Conservation (phyloP, 2,329 filamentous ascomycete species). For the Ascochyta lentis region DNA sequence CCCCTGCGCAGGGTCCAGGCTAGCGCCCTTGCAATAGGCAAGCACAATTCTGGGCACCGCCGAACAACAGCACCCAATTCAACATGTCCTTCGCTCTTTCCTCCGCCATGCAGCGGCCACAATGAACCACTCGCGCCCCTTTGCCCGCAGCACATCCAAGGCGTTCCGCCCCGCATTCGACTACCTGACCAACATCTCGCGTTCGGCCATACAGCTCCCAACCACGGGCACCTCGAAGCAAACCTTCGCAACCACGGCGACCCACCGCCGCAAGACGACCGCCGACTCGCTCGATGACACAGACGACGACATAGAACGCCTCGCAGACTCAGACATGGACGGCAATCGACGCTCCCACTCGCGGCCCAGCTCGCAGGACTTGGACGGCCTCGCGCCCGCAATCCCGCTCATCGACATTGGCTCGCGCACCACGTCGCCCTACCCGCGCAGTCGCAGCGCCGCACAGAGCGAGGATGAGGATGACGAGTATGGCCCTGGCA, state of each 20-base stretch:
- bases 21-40: conserved; percentile 7
- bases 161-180: conserved; percentile 46
- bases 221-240: conserved; percentile 22
- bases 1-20: conserved; percentile 15
- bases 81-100: conserved; percentile 7
- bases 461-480: conserved; percentile 57
- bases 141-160: conserved; percentile 39
- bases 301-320: conserved; percentile 46
- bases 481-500: conserved; percentile 48
- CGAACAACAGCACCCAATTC: neutral
- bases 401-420: conserved; percentile 55
- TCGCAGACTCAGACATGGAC: conserved; percentile 36
- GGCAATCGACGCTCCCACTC: conserved; percentile 32
- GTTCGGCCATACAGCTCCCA: conserved; percentile 24
- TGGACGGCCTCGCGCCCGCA: conserved; percentile 41
- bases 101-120: conserved; percentile 18
- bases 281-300: conserved; percentile 48
- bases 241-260: conserved; percentile 11
- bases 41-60: conserved; percentile 11
- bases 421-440: conserved; percentile 53
- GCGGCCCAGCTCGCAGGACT: conserved; percentile 42
- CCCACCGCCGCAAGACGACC: conserved; percentile 42
- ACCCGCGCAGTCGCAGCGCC: conserved; percentile 51
- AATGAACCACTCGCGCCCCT: conserved; percentile 47
- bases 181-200: conserved; percentile 43